These are phyloP conservation scores for Aspergillus sp. DNA, from an alignment of 2,329 filamentous ascomycete species.

Conservation along the genomic window DNA sequence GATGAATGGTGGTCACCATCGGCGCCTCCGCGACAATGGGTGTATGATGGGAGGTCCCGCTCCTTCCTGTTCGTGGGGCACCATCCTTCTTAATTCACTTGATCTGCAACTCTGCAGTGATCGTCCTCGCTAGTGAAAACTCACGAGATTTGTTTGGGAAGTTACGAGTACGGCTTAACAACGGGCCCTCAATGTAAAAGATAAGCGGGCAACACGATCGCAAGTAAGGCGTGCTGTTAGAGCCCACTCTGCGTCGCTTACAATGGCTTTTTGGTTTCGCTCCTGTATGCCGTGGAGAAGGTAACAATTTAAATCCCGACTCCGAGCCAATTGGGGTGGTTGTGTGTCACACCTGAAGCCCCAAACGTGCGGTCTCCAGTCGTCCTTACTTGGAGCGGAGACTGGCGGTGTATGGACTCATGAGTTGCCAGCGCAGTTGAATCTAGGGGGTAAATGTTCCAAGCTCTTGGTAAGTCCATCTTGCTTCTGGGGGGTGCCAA, in stretches of 20 bases:
- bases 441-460: background rate
- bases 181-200: no score
- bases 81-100: background rate
- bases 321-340: no score
- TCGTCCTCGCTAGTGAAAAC: background rate
- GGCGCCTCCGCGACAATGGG: background rate
- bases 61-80: background rate
- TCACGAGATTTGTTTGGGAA: background rate
- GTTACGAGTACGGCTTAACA: background rate
- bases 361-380: background rate
- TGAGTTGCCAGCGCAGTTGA: background rate
- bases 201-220: no score
- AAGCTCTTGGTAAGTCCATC: background rate
- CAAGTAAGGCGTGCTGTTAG: no score
- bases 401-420: background rate
- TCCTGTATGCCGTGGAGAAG: no score
- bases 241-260: no score
- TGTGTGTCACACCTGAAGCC: no score
- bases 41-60: background rate
- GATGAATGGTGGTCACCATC: background rate
- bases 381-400: background rate
- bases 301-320: no score
- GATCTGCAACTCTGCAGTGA: background rate
- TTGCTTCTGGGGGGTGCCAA: background rate
- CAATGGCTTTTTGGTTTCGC: no score